Evolutionary conservation across 257 asterid species (phyloP), one percentile per base, ranked within the genome.

Genomic region (Euphrasia confusa): DNA sequence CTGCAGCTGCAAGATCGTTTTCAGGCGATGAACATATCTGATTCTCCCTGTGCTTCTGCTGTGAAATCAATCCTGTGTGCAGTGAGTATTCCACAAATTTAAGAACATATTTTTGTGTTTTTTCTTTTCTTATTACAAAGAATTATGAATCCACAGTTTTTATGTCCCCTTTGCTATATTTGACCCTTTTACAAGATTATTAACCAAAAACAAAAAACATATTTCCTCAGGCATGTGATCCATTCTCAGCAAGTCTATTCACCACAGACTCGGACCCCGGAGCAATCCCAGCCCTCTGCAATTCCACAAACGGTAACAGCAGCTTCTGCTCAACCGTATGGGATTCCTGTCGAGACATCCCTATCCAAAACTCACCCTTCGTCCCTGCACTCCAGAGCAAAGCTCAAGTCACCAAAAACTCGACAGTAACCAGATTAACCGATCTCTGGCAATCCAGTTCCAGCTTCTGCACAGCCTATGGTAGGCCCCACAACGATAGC

Each of bases 21-120:
- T 74, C 42, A 39, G 68, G 74, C 75, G 15, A 83, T 89, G 96
- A 81, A 83, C 74, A 80, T 92, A 54, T 81, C 91, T 71, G 95
- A 83, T 68, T 59, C 84, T 40, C 50, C 80, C 6, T 89, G 97
- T 67, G 90, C 89, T 74, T 72, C 86, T 79, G 84, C 84, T 59
- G 85, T 89, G 35, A 89, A 89, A 72, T 84, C 97, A 9, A 72
- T 89, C 50, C 79, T 92, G 64, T 86, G 99, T 64, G 83, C 99
- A 1, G 99, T 89, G 60, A 88, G 98, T 80, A 37, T 8, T 37
- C 42, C 11, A 37, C 2, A 37, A 37, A 37, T 37, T 8, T 37
- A 7, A 11, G 2, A 37, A 37, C 42, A 37, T 11, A 0, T 37
- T 8, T 37, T 37, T 37, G 42, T 37, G 42, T 37, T 37, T 37